Conservation (phyloP, 495 filamentous ascomycete species). For the Talaromyces nanjingensis region DNA sequence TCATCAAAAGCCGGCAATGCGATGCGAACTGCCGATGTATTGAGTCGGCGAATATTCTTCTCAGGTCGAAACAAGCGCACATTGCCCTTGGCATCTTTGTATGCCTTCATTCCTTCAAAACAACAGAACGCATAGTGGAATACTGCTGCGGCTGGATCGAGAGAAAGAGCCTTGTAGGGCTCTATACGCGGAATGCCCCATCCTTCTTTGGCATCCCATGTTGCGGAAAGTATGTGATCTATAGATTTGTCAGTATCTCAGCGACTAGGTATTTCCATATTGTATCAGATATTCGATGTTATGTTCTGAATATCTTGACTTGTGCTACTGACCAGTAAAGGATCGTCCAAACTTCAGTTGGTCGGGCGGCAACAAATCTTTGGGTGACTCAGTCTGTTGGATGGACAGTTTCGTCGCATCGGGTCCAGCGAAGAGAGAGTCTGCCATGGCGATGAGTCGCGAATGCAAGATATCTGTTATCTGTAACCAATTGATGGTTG, state of each 20-base stretch:
- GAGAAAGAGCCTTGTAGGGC: slow-evolving; percentile 64
- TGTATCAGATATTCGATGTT: not conserved
- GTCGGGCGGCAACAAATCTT: slow-evolving; percentile 6
- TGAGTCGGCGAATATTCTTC: slow-evolving; percentile 60
- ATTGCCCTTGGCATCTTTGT: slow-evolving; percentile 63
- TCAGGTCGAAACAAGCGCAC: slow-evolving; percentile 72
- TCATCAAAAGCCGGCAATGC: slow-evolving; percentile 63
- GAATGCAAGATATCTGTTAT: not conserved
- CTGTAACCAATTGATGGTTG: not conserved
- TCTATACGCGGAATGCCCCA: slow-evolving; percentile 64
- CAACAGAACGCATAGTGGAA: slow-evolving; percentile 84
- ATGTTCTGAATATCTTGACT: not conserved
- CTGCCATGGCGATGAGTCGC: not conserved
- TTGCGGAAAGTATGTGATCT: slow-evolving; percentile 72
- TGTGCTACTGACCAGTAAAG: slow-evolving; percentile 4
- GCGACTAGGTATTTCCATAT: not conserved
- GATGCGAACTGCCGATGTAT: slow-evolving; percentile 58
- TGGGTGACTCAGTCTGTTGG: not conserved
- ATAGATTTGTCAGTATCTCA: not conserved
- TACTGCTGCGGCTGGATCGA: slow-evolving; percentile 69
- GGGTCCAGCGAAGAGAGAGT: not conserved
- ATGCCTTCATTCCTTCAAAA: slow-evolving; percentile 80
- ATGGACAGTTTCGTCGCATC: not conserved
- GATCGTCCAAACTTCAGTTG: slow-evolving; percentile 8
- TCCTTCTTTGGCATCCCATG: slow-evolving; percentile 54